phyloP scores from a whole-genome alignment of 1,139 yeast species.

The Yamadazyma songkhlaensis region DNA sequence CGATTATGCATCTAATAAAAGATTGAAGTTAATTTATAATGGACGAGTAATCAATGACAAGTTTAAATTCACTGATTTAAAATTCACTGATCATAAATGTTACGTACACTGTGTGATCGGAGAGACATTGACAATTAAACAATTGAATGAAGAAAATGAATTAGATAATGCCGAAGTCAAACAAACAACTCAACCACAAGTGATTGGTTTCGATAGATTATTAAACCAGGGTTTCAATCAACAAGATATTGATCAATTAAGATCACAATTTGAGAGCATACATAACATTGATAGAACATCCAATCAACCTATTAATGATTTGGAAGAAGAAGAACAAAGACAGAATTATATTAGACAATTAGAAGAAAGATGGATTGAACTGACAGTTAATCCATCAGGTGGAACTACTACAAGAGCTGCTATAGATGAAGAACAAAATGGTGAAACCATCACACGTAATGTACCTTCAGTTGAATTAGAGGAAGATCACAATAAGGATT shows the following conservation, averaged over 20 bases:
- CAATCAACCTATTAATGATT: conserved; percentile 31
- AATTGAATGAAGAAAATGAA: conserved; percentile 60
- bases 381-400: conserved; percentile 46
- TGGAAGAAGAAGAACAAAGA: conserved; percentile 40
- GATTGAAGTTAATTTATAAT: conserved; percentile 69
- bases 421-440: background rate
- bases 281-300: conserved; percentile 29
- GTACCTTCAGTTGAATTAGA: conserved; percentile 29
- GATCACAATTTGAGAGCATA: conserved; percentile 70
- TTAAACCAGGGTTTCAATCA: conserved; percentile 80
- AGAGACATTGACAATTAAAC: conserved; percentile 57
- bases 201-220: conserved; percentile 81
- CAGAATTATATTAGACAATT: conserved; percentile 51
- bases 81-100: conserved; percentile 21
- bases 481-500: conserved; percentile 49
- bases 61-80: conserved; percentile 54
- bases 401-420: conserved; percentile 8
- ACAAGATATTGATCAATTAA: conserved; percentile 67
- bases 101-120: conserved; percentile 85
- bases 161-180: conserved; percentile 51
- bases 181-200: conserved; percentile 59
- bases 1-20: conserved; percentile 31
- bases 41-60: conserved; percentile 68
- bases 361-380: conserved; percentile 91
- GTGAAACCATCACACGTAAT: conserved; percentile 12